Percentiles rank a stretch among this genome's conserved stretches.
phyloP scores from a whole-genome alignment of 768 basidiomycete genomes.

The Auricularia heimuer region DNA sequence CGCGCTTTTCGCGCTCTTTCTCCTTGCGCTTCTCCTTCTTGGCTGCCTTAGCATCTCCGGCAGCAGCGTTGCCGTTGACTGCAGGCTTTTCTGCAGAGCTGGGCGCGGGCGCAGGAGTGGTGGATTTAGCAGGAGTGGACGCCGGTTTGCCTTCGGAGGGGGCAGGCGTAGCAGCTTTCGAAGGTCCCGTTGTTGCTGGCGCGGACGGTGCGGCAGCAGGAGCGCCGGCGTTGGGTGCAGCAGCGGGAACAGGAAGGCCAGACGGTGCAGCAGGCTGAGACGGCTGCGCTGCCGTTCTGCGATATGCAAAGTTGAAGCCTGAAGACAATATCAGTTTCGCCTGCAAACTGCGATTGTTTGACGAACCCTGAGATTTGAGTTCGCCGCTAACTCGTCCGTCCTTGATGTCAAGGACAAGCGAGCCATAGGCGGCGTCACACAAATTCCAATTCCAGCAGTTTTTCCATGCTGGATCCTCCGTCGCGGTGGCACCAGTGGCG shows the following conservation, averaged over 20 bases:
- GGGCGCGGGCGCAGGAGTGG: constrained; percentile 18
- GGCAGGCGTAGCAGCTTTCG: constrained; percentile 27
- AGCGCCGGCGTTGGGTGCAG: constrained; percentile 13
- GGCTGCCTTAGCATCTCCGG: constrained; percentile 18
- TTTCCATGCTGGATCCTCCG: constrained; percentile 94
- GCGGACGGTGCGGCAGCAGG: constrained; percentile 9
- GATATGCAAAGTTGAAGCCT: constrained; percentile 97
- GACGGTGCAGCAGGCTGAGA: constrained; percentile 27
- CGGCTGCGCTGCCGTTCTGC: constrained; percentile 47
- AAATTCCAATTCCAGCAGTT: constrained; percentile 99
- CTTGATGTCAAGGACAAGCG: constrained; percentile 77
- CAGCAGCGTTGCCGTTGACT: constrained; percentile 26
- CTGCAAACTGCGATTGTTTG: background rate
- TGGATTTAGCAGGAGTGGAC: constrained; percentile 17
- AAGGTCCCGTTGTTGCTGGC: constrained; percentile 13
- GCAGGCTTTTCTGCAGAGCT: constrained; percentile 21
- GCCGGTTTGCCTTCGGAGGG: constrained; percentile 3
- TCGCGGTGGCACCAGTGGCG: constrained; percentile 33
- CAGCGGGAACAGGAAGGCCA: constrained; percentile 13
- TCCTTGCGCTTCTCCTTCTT: constrained; percentile 41
- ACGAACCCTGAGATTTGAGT: constrained; percentile 79
- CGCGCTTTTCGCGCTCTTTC: constrained; percentile 44
- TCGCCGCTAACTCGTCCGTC: constrained; percentile 90
- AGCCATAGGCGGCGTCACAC: constrained; percentile 90
- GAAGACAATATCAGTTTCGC: background rate